Evolutionary conservation across 2,329 filamentous ascomycete genomes (phyloP), one percentile per base, ranked within the genome.

Genomic region (Cladosporium sp.): DNA sequence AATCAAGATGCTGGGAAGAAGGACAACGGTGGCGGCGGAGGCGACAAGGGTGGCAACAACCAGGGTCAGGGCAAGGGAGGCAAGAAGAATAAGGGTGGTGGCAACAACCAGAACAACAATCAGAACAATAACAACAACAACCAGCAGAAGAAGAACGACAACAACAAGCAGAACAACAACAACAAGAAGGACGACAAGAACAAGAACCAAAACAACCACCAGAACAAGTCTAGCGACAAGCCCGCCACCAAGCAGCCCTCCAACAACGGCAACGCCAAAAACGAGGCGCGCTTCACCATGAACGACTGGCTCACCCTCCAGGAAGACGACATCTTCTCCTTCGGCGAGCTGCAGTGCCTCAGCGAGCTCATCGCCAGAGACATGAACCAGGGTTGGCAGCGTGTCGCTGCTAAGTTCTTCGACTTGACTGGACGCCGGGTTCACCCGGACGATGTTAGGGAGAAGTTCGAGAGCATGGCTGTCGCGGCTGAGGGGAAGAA

Each of bases 351-450:
- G 24, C 74, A 77, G 21, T 72, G 80, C 10, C 74, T 86, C 21
- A 79, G 79, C 41, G 73, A 77, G 28, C 76, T 85, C 28, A 74
- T 84, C 47, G 74, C 77, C 62, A 74, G 77, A 55, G 83, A 83
- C 69, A 41, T 61, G 34, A 57, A 64, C 73, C 79, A 63, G 72
- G 75, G 38, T 72, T 86, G 83, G 83, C 68, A 80, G 15, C 73
- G 80, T 5, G 75, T 86, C 2, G 80, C 81, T 57, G 80, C 78
- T 61, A 74, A 76, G 28, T 85, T 85, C 75, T 80, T 76, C 64
- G 82, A 84, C 64, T 79, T 79, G 73, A 86, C 82, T 1, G 83
- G 83, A 2, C 76, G 81, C 49, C 74, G 76, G 3, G 69, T 85
- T 30, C 76, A 79, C 68, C 76, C 80, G 0, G 77, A 81, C 3